phyloP scores from a whole-genome alignment of 441 rosid species.

The Theobroma grandiflorum region DNA sequence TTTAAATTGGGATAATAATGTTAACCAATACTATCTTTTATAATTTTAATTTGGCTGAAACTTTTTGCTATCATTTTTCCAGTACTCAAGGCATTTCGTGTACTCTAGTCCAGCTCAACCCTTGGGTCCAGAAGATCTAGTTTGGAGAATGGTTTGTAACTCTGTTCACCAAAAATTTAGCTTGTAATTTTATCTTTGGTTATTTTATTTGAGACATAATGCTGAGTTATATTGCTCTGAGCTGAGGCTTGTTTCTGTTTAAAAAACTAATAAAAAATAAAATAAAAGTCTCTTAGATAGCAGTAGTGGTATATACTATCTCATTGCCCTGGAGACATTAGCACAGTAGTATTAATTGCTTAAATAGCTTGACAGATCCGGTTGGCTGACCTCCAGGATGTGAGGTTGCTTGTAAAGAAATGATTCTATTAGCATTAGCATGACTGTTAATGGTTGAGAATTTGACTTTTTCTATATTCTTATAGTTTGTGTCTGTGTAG shows the following conservation, averaged over 20 bases:
- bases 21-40: neutral
- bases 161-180: slow-evolving; percentile 14
- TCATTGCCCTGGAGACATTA: neutral
- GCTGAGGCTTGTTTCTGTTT: neutral
- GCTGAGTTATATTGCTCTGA: neutral
- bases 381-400: no score
- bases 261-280: neutral
- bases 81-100: slow-evolving; percentile 83
- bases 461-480: neutral
- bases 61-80: slow-evolving; percentile 34
- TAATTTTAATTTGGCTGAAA: slow-evolving; percentile 14
- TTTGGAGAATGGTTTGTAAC: slow-evolving; percentile 86
- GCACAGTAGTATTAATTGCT: no score
- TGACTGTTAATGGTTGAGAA: neutral
- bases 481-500: neutral
- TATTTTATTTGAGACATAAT: slow-evolving; percentile 2
- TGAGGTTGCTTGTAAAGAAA: neutral
- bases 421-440: neutral
- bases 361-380: no score
- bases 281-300: neutral
- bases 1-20: neutral
- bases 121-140: slow-evolving; percentile 92
- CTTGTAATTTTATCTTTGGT: slow-evolving; percentile 1
- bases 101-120: slow-evolving; percentile 93
- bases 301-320: neutral